Evolutionary conservation across 768 basidiomycete species (phyloP).

Genomic region (Boletus sp.): DNA sequence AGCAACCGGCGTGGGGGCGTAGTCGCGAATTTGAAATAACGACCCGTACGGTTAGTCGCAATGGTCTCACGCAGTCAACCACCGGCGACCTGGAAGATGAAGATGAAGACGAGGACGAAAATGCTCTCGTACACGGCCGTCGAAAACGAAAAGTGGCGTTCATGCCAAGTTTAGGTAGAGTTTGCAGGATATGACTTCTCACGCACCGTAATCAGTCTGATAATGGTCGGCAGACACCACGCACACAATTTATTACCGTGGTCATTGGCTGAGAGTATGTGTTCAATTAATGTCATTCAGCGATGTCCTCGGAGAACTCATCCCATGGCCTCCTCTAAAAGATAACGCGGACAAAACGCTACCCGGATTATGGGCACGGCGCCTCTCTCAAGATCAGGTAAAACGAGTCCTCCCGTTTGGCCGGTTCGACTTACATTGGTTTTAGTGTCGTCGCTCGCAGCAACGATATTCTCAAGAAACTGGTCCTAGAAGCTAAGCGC

Average conservation of each 20-base stretch:
- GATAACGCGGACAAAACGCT: slow-evolving; percentile 80
- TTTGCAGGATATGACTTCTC: slow-evolving; percentile 12
- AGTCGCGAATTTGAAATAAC: slow-evolving; percentile 90
- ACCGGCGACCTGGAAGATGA: slow-evolving; percentile 79
- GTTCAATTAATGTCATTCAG: slow-evolving; percentile 2
- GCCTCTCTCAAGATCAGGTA: slow-evolving; percentile 80
- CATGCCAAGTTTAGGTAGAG: slow-evolving; percentile 77
- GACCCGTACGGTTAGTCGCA: slow-evolving; percentile 66
- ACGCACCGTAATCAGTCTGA: slow-evolving; percentile 13
- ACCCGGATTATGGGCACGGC: slow-evolving; percentile 71
- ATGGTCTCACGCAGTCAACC: slow-evolving; percentile 61
- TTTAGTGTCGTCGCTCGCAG: slow-evolving; percentile 80
- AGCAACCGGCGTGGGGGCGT: slow-evolving; percentile 91
- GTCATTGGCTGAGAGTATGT: slow-evolving; percentile 81
- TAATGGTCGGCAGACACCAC: slow-evolving; percentile 58
- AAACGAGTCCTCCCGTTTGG: slow-evolving; percentile 9
- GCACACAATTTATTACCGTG: slow-evolving; percentile 86
- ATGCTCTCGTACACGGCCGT: slow-evolving; percentile 59
- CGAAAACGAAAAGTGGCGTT: slow-evolving; percentile 79
- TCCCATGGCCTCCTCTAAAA: slow-evolving; percentile 29
- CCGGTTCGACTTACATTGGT: slow-evolving; percentile 13
- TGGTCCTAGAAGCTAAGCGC: slow-evolving; percentile 82
- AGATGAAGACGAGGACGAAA: slow-evolving; percentile 61
- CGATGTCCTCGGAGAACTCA: slow-evolving; percentile 19
- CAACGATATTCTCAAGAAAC: slow-evolving; percentile 82